A percentile compares a stretch with the other conserved stretches of the same genome.
These are phyloP conservation scores for Gossypium davidsonii DNA, from an alignment of 441 rosid genomes.

Conservation along the genomic window DNA sequence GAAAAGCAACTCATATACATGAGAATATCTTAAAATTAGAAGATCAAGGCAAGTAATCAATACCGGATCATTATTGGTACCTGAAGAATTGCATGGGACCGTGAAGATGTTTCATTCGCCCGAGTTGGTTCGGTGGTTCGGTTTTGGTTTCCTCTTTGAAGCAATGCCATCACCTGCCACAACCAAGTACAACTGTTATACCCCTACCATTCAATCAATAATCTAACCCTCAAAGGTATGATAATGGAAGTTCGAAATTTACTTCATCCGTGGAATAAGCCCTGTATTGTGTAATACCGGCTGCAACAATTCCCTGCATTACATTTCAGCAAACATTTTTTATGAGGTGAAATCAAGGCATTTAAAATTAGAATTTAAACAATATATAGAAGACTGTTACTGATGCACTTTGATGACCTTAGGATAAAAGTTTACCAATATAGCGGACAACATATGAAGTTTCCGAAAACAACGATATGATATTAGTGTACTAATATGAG, in stretches of 20 bases:
- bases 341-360: background rate
- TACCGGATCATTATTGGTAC: conserved; percentile 20
- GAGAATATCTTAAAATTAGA: background rate
- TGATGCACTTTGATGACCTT: background rate
- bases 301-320: conserved; percentile 74
- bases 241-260: conserved; percentile 16
- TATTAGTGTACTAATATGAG: background rate
- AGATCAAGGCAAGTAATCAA: background rate
- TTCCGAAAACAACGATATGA: too few relatives aligned
- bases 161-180: conserved; percentile 79
- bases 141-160: conserved; percentile 83
- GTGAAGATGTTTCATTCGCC: conserved; percentile 86
- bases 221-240: background rate
- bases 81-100: conserved; percentile 94
- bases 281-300: conserved; percentile 87
- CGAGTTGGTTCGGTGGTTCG: conserved; percentile 95
- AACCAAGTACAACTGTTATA: conserved; percentile 13
- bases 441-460: too few relatives aligned
- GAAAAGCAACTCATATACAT: background rate
- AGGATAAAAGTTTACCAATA: too few relatives aligned
- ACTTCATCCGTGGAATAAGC: conserved; percentile 96
- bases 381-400: background rate
- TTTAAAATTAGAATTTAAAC: background rate
- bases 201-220: background rate
- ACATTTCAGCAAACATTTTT: conserved; percentile 14